Evolutionary conservation across 495 filamentous ascomycete genomes (phyloP).

Genomic region (Collariella sp.): DNA sequence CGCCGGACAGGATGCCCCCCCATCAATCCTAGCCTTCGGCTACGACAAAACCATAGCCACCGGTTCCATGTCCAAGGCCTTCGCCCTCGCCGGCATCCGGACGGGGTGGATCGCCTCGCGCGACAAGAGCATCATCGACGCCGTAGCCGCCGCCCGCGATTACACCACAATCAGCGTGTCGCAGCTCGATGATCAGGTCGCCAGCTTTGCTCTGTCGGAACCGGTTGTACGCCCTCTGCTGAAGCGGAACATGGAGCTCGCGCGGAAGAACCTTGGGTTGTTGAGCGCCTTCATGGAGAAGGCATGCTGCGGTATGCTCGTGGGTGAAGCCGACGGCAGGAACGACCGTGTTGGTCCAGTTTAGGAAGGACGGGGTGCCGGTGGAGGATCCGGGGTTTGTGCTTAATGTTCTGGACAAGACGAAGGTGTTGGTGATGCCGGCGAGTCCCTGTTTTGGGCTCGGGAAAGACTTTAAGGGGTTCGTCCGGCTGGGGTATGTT

Average conservation of each 20-base stretch:
- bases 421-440: constrained; percentile 73
- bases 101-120: constrained; percentile 77
- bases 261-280: constrained; percentile 58
- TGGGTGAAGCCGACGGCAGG: constrained; percentile 77
- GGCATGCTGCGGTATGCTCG: constrained; percentile 50
- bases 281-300: constrained; percentile 60
- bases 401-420: constrained; percentile 55
- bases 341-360: constrained; percentile 73
- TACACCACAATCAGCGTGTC: constrained; percentile 84
- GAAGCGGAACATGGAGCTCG: constrained; percentile 60
- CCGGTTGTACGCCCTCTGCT: constrained; percentile 60
- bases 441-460: constrained; percentile 68
- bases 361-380: constrained; percentile 52
- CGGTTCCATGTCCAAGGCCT: constrained; percentile 80
- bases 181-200: constrained; percentile 73
- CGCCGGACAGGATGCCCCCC: constrained; percentile 17
- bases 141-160: constrained; percentile 58
- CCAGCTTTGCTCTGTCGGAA: constrained; percentile 59
- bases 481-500: constrained; percentile 73
- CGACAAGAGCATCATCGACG: constrained; percentile 52
- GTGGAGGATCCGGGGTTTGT: constrained; percentile 70
- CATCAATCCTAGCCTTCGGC: constrained; percentile 53
- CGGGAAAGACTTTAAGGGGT: constrained; percentile 63
- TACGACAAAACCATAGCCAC: constrained; percentile 66
- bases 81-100: constrained; percentile 73